These are phyloP conservation scores for Penicillium robsamsonii DNA, from an alignment of 495 filamentous ascomycete genomes.

Conservation along the genomic window DNA sequence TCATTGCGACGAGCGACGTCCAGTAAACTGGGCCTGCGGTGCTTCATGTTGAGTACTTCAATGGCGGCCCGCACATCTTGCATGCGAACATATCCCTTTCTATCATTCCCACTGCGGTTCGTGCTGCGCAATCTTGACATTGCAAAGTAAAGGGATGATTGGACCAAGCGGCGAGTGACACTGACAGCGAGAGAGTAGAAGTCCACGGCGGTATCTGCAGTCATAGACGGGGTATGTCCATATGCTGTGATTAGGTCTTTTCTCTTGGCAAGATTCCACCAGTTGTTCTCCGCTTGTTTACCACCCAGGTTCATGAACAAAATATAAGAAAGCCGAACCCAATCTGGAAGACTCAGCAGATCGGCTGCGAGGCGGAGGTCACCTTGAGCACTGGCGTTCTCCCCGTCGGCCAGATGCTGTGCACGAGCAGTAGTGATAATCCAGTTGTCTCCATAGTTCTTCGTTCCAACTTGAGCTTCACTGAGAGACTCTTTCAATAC, in stretches of 20 bases:
- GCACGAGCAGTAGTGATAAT: slow-evolving; percentile 45
- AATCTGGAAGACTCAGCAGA: slow-evolving; percentile 57
- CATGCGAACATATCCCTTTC: slow-evolving; percentile 42
- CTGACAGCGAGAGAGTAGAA: slow-evolving; percentile 66
- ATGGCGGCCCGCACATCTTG: slow-evolving; percentile 67
- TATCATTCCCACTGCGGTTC: slow-evolving; percentile 33
- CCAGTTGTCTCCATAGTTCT: slow-evolving; percentile 56
- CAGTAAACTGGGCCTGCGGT: slow-evolving; percentile 53
- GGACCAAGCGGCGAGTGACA: slow-evolving; percentile 66
- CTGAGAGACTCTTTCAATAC: slow-evolving; percentile 53
- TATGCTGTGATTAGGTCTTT: slow-evolving; percentile 2
- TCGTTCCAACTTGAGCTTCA: slow-evolving; percentile 54
- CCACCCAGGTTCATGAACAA: slow-evolving; percentile 77
- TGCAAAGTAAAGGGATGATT: slow-evolving; percentile 64
- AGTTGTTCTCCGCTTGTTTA: slow-evolving; percentile 58
- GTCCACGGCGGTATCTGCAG: slow-evolving; percentile 66
- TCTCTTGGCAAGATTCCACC: slow-evolving; percentile 49
- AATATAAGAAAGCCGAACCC: slow-evolving; percentile 61
- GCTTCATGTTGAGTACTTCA: slow-evolving; percentile 45
- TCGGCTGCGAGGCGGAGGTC: slow-evolving; percentile 49
- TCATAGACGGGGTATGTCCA: slow-evolving; percentile 60
- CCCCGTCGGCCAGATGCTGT: slow-evolving; percentile 25
- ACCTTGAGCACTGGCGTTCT: slow-evolving; percentile 22
- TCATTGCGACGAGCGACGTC: slow-evolving; percentile 56
- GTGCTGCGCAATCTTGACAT: slow-evolving; percentile 53